Evolutionary conservation across 139 green algal species (phyloP).

Genomic region (Monoraphidium neglectum): DNA sequence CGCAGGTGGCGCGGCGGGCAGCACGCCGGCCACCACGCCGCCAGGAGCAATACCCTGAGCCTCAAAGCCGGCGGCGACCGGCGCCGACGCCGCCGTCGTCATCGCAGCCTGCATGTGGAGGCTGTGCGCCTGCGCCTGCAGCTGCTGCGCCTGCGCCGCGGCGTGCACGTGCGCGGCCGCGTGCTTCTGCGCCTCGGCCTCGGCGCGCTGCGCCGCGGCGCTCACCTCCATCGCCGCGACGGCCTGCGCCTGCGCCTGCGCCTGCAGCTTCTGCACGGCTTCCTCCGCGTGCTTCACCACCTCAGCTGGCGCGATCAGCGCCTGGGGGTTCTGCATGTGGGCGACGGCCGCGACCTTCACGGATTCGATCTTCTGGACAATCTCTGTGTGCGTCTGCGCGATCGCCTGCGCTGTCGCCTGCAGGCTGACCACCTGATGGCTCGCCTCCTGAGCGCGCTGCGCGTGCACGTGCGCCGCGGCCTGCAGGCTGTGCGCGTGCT

Average conservation of each 20-base stretch:
- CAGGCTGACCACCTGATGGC: slow-evolving; percentile 44
- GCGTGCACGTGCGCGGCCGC: slow-evolving; percentile 57
- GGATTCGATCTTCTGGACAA: slow-evolving; percentile 34
- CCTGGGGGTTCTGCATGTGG: slow-evolving; percentile 32
- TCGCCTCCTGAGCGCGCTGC: slow-evolving; percentile 20
- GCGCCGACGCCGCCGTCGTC: background rate
- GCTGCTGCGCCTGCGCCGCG: slow-evolving; percentile 29
- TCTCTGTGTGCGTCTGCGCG: slow-evolving; percentile 28
- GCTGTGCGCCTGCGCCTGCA: slow-evolving; percentile 22
- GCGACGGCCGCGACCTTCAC: slow-evolving; percentile 34
- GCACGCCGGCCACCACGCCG: too few species aligned
- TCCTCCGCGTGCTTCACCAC: slow-evolving; percentile 41
- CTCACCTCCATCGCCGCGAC: slow-evolving; percentile 31
- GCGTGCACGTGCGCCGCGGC: slow-evolving; percentile 29
- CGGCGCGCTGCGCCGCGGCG: slow-evolving; percentile 42
- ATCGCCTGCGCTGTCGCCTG: slow-evolving; percentile 44
- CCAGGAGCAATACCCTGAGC: too few species aligned
- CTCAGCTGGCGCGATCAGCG: slow-evolving; percentile 18
- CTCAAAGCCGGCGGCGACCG: too few species aligned
- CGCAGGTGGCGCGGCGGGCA: too few species aligned
- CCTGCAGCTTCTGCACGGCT: slow-evolving; percentile 42
- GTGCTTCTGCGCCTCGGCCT: slow-evolving; percentile 55
- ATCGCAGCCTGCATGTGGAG: slow-evolving; percentile 19
- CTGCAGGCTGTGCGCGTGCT: slow-evolving; percentile 39
- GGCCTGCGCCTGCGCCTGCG: slow-evolving; percentile 30